Base-by-base conservation (phyloP, 768 basidiomycete genomes). In the Lentinula guzmanii region DNA sequence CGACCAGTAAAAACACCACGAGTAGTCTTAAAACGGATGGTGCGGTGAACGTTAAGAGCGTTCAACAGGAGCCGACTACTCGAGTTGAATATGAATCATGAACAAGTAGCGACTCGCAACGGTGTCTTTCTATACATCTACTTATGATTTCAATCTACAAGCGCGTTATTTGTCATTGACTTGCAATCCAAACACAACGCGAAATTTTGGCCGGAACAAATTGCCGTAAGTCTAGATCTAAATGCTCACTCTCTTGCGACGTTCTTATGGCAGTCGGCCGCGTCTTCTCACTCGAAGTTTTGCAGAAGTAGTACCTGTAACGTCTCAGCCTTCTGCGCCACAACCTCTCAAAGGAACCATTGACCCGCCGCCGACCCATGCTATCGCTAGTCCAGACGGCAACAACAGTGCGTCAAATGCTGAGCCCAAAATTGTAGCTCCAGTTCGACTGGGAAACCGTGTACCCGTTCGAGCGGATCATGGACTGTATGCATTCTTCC, bases 401-500 rank as follows among this genome's bases (percentile, higher is more conserved):
- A 24, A 24, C 9, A 4, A 31, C 11, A 24, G 4, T n/a, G 28
- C 24, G n/a, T 31, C 42, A 21, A 33, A 43, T 45, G 11, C 42
- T 34, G 31, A 43, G n/a, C 10, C n/a, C n/a, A 39, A 42, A 58
- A 31, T 43, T 16, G 54, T 51, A 43, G 45, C 48, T 10, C 33
- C 48, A 15, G 48, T 7, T 16, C 41, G 48, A 35, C 37, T 52
- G 9, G 59, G 59, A 15, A 60, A 60, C 39, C 56, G 62, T 21
- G 42, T 62, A 31, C 55, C 57, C 13, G 34, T 41, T 28, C 34
- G 33, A 7, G 58, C 51, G 10, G 37, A 59, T 57, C 61, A 64
- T 43, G 61, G 60, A 28, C 37, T 62, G 24, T 61, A 64, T 62
- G 62, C 51, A 4, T 63, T 63, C 43, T 63, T 63, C 33, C 57